These are phyloP conservation scores for Uronychia setigera DNA, from an alignment of 73 alveolate species.

Conservation along the genomic window DNA sequence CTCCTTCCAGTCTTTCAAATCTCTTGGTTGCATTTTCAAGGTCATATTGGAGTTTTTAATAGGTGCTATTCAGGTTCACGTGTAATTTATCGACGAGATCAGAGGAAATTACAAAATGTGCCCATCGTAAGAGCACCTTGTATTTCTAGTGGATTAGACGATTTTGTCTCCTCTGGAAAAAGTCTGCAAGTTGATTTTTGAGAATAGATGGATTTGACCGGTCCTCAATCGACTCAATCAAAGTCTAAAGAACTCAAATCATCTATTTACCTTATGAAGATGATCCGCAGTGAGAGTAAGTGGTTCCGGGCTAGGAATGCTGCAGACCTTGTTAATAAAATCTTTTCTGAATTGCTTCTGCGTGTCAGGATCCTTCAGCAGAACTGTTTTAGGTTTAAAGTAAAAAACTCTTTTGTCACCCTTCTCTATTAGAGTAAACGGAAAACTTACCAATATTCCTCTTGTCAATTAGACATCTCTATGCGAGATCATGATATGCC, in stretches of 20 bases:
- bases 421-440: background rate
- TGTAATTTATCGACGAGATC: conserved; percentile 46
- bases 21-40: conserved; percentile 52
- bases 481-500: conserved; percentile 44
- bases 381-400: conserved; percentile 51
- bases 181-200: conserved; percentile 32
- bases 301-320: conserved; percentile 56
- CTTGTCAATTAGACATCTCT: conserved; percentile 42
- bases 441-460: conserved; percentile 32
- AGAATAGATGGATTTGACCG: conserved; percentile 45
- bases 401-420: conserved; percentile 41
- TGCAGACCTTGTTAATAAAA: conserved; percentile 29
- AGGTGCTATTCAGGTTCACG: conserved; percentile 27
- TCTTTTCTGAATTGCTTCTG: conserved; percentile 38
- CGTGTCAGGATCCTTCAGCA: conserved; percentile 65
- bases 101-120: conserved; percentile 43
- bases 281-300: conserved; percentile 45
- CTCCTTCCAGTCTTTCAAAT: conserved; percentile 52
- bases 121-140: conserved; percentile 57
- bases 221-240: conserved; percentile 33
- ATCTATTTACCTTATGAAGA: conserved; percentile 18
- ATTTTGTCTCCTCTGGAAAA: conserved; percentile 54
- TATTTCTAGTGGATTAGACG: conserved; percentile 62
- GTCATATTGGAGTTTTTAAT: conserved; percentile 41
- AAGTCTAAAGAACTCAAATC: no score